These are phyloP conservation scores for Acacia crassicarpa DNA, from an alignment of 306 rosid genomes.

Conservation along the genomic window DNA sequence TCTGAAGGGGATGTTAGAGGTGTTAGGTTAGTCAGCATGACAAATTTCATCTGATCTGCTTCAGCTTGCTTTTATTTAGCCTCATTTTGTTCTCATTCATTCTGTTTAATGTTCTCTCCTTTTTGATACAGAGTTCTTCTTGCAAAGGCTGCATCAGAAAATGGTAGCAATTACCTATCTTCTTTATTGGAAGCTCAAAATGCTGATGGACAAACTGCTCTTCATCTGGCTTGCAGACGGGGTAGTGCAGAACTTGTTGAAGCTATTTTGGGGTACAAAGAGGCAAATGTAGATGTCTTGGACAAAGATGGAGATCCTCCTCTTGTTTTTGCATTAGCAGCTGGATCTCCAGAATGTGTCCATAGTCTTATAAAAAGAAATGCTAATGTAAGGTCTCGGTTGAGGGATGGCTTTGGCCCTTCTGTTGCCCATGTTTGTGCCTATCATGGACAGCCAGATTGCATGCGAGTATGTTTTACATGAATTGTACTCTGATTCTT, in stretches of 20 bases:
- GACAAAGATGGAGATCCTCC: slow-evolving; percentile 99
- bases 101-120: slow-evolving; percentile 18
- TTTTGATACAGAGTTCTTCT: slow-evolving; percentile 74
- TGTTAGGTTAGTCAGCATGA: slow-evolving; percentile 70
- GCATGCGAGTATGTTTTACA: slow-evolving; percentile 85
- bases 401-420: slow-evolving; percentile 93
- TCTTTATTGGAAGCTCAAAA: slow-evolving; percentile 83
- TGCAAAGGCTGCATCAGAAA: slow-evolving; percentile 65
- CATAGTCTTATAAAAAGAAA: slow-evolving; percentile 72
- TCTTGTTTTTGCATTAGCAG: slow-evolving; percentile 93
- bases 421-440: slow-evolving; percentile 99
- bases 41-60: slow-evolving; percentile 14
- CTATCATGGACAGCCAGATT: slow-evolving; percentile 98
- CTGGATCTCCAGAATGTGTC: slow-evolving; percentile 96
- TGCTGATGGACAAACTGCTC: slow-evolving; percentile 96
- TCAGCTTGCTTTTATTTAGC: slow-evolving; percentile 26
- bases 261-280: slow-evolving; percentile 73
- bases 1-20: slow-evolving; percentile 79
- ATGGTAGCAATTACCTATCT: slow-evolving; percentile 53
- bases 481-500: slow-evolving; percentile 32
- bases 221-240: slow-evolving; percentile 94
- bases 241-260: slow-evolving; percentile 91
- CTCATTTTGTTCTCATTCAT: slow-evolving; percentile 23
- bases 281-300: slow-evolving; percentile 87
- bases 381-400: slow-evolving; percentile 81